These are phyloP conservation scores for Metschnikowia gelsemii DNA, from an alignment of 805 yeast genomes.

Conservation along the genomic window DNA sequence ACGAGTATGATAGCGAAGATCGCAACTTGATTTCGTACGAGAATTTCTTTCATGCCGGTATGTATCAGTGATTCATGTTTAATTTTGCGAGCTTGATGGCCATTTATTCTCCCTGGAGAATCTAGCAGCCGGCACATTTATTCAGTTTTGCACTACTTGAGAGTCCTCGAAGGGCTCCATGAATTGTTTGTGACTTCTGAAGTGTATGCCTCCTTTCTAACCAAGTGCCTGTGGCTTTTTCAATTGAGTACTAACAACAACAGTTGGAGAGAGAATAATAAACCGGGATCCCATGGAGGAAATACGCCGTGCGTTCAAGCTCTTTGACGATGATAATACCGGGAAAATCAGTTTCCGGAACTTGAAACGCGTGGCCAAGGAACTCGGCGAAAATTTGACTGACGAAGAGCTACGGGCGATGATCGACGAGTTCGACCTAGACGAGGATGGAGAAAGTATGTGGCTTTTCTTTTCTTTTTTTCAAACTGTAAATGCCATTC, in stretches of 20 bases:
- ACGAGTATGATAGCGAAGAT: slow-evolving; percentile 78
- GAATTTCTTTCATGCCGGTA: slow-evolving; percentile 74
- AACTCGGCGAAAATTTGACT: slow-evolving; percentile 84
- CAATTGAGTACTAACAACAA: slow-evolving; percentile 24
- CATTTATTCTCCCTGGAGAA: too few relatives aligned
- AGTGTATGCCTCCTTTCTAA: too few relatives aligned
- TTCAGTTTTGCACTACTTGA: neutral
- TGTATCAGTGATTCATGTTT: slow-evolving; percentile 23
- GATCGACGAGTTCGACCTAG: slow-evolving; percentile 96
- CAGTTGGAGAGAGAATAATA: slow-evolving; percentile 76
- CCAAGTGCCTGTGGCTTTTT: too few relatives aligned
- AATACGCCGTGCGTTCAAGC: slow-evolving; percentile 80
- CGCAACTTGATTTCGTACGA: slow-evolving; percentile 72
- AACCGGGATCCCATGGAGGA: slow-evolving; percentile 93
- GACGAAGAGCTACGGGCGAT: slow-evolving; percentile 94
- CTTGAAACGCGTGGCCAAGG: slow-evolving; percentile 85
- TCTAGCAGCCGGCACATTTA: too few relatives aligned
- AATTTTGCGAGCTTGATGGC: too few relatives aligned
- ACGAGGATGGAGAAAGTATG: slow-evolving; percentile 88
- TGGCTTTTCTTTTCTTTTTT: neutral
- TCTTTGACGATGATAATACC: slow-evolving; percentile 85
- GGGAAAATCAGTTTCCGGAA: slow-evolving; percentile 81
- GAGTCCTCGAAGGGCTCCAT: too few relatives aligned
- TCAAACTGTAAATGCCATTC: neutral
- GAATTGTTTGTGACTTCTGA: too few relatives aligned